Conservation (phyloP, 2,329 filamentous ascomycete species). For the Apiospora arundinis region DNA sequence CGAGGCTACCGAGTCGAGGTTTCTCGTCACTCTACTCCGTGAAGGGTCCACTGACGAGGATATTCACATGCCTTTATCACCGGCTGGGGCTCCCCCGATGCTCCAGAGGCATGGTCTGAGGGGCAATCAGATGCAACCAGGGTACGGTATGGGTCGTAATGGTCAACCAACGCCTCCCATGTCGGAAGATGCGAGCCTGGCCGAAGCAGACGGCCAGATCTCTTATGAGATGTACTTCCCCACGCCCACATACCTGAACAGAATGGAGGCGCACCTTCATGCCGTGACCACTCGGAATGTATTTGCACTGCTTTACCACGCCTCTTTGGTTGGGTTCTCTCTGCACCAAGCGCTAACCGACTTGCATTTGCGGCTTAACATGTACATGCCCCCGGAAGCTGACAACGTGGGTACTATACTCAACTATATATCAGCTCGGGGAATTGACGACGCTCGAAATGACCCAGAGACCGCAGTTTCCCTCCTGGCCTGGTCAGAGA, state of each 20-base stretch:
- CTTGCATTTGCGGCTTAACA: conserved; percentile 64
- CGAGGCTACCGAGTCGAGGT: conserved; percentile 61
- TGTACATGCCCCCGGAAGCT: conserved; percentile 61
- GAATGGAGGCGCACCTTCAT: conserved; percentile 58
- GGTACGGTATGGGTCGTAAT: conserved; percentile 32
- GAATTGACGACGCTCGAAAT: conserved; percentile 69
- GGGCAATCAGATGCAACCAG: conserved; percentile 33
- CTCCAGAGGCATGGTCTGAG: conserved; percentile 39
- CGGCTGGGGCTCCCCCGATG: conserved; percentile 49
- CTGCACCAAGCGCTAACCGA: conserved; percentile 68
- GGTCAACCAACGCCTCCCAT: conserved; percentile 52
- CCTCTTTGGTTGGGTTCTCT: conserved; percentile 69
- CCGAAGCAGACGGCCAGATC: conserved; percentile 59
- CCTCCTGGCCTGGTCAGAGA: conserved; percentile 70
- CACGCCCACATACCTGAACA: conserved; percentile 56
- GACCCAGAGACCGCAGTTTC: conserved; percentile 65
- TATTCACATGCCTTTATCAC: conserved; percentile 49
- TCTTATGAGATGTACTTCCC: conserved; percentile 70
- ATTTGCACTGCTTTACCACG: conserved; percentile 68
- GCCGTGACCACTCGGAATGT: conserved; percentile 73
- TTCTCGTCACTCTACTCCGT: conserved; percentile 58
- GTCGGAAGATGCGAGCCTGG: conserved; percentile 50
- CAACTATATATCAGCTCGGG: conserved; percentile 63
- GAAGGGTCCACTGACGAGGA: conserved; percentile 59
- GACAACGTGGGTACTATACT: conserved; percentile 66